Evolutionary conservation across 176 grass and related monocot genomes (phyloP).

Genomic region (Lolium rigidum): DNA sequence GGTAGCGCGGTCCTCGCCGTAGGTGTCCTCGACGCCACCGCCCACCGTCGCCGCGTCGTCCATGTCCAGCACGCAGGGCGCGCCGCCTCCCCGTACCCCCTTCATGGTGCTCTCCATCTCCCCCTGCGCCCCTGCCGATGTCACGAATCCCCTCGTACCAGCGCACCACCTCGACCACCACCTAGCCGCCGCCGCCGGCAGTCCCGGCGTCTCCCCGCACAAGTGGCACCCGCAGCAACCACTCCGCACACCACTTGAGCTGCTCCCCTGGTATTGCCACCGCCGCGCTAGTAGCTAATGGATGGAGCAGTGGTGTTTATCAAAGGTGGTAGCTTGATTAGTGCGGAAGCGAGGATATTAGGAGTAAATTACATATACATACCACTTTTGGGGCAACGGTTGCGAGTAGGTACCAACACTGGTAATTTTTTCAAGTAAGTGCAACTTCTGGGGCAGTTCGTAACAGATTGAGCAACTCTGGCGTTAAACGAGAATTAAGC

Average conservation of each 20-base stretch:
- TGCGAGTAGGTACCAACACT: too few relatives aligned
- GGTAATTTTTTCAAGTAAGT: too few relatives aligned
- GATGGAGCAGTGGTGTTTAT: constrained; percentile 17
- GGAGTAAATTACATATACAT: too few relatives aligned
- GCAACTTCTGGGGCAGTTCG: too few relatives aligned
- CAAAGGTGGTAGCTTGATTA: constrained; percentile 18
- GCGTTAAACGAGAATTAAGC: too few relatives aligned
- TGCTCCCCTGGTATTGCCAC: neutral
- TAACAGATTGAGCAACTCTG: too few relatives aligned
- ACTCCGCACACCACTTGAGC: neutral
- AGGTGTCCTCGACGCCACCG: constrained; percentile 83
- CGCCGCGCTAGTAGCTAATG: constrained; percentile 29
- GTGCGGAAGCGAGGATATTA: constrained; percentile 31
- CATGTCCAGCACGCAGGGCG: constrained; percentile 69
- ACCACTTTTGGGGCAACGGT: too few relatives aligned
- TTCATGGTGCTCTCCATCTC: constrained; percentile 85
- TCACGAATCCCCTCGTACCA: constrained; percentile 18
- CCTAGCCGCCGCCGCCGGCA: neutral
- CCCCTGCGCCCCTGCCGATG: constrained; percentile 23
- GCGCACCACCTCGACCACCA: constrained; percentile 13
- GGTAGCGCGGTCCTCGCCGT: constrained; percentile 84
- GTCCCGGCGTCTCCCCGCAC: constrained; percentile 12
- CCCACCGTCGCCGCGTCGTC: constrained; percentile 62
- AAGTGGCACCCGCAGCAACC: constrained; percentile 10
- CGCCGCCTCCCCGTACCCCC: constrained; percentile 55